Evolutionary conservation across 2,329 filamentous ascomycete species (phyloP).

Genomic region (Pseudocercospora crystallina): DNA sequence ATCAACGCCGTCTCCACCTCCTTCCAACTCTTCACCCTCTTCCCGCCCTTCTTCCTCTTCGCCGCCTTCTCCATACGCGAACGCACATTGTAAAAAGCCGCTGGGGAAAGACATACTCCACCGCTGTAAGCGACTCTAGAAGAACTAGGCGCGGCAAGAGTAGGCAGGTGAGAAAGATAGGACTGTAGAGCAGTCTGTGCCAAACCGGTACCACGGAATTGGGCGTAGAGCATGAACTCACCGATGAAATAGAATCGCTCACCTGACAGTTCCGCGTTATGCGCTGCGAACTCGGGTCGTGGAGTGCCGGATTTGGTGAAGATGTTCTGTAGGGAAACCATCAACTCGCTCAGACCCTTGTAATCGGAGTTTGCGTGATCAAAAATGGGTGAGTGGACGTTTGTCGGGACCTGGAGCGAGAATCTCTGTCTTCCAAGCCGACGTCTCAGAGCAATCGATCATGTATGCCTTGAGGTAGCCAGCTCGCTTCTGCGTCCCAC

Average conservation of each 20-base stretch:
- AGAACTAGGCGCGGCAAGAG: background rate
- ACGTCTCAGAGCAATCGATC: too few relatives aligned
- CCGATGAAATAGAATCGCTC: constrained; percentile 5
- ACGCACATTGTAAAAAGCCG: background rate
- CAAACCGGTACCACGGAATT: background rate
- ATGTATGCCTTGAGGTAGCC: too few relatives aligned
- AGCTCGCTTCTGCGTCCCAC: too few relatives aligned
- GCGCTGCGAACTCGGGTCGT: background rate
- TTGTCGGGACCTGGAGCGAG: too few relatives aligned
- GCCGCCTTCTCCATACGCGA: background rate
- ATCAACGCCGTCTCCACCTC: background rate
- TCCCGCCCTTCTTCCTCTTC: background rate
- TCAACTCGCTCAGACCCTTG: background rate
- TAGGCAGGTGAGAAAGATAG: background rate
- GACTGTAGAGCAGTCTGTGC: constrained; percentile 1
- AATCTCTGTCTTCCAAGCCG: too few relatives aligned
- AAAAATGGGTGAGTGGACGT: too few relatives aligned
- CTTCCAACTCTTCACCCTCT: background rate
- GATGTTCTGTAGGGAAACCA: constrained; percentile 2
- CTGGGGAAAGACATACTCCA: background rate
- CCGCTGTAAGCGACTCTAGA: background rate
- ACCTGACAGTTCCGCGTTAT: background rate
- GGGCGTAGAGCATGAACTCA: background rate
- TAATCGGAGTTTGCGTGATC: too few relatives aligned
- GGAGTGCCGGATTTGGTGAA: background rate